phyloP scores from a whole-genome alignment of 2,329 filamentous ascomycete species.

The Myriangium duriaei region DNA sequence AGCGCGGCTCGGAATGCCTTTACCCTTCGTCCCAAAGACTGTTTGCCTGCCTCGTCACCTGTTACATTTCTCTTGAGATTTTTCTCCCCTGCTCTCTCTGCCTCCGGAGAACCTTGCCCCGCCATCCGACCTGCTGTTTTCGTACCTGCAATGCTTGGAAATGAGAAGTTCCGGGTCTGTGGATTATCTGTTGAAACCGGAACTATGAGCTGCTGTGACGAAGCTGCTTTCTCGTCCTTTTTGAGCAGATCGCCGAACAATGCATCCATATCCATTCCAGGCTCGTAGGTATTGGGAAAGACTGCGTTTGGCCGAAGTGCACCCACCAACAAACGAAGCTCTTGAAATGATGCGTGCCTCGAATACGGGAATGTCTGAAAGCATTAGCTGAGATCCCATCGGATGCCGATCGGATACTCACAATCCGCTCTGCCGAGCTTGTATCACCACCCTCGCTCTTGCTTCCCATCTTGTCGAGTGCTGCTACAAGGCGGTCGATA shows the following conservation, averaged over 20 bases:
- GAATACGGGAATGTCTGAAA: slow-evolving; percentile 63
- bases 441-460: slow-evolving; percentile 14
- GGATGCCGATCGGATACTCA: slow-evolving; percentile 11
- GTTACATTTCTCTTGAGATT: neutral
- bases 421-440: slow-evolving; percentile 18
- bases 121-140: too few relatives aligned
- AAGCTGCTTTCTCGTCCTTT: too few relatives aligned
- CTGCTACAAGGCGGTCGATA: slow-evolving; percentile 19
- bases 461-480: slow-evolving; percentile 20
- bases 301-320: slow-evolving; percentile 63
- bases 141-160: too few relatives aligned
- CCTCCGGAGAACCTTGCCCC: too few relatives aligned
- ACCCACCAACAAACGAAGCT: slow-evolving; percentile 58
- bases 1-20: slow-evolving; percentile 19
- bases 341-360: slow-evolving; percentile 73
- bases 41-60: neutral
- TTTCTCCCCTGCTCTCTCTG: slow-evolving; percentile 2
- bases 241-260: slow-evolving; percentile 55
- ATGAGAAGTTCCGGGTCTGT: too few relatives aligned
- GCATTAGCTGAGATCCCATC: slow-evolving; percentile 4
- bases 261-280: slow-evolving; percentile 48
- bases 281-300: slow-evolving; percentile 56
- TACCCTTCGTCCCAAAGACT: neutral
- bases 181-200: too few relatives aligned
- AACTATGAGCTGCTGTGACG: too few relatives aligned